phyloP scores from a whole-genome alignment of 768 basidiomycete genomes.

The Royoungia palumana region DNA sequence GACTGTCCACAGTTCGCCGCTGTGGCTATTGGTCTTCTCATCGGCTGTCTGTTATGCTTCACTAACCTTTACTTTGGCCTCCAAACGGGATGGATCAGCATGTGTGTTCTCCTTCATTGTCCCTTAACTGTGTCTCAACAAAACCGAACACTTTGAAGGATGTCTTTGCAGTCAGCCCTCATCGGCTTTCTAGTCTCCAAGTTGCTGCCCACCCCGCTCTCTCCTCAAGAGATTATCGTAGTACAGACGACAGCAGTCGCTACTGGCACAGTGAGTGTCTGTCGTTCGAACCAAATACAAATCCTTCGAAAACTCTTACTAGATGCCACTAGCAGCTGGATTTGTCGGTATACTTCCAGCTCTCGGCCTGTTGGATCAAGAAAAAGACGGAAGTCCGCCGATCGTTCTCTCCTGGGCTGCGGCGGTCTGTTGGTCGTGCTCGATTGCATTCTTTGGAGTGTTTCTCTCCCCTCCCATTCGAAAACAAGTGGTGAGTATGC shows the following conservation, averaged over 20 bases:
- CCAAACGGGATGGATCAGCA: conserved; percentile 88
- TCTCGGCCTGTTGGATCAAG: conserved; percentile 68
- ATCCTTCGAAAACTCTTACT: background rate
- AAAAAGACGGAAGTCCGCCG: conserved; percentile 73
- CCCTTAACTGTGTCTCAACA: background rate
- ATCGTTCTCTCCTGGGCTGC: conserved; percentile 71
- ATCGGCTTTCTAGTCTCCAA: conserved; percentile 86
- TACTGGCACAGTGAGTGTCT: conserved; percentile 59
- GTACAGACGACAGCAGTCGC: conserved; percentile 95
- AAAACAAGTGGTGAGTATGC: conserved; percentile 77
- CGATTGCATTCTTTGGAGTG: conserved; percentile 97
- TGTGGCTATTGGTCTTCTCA: conserved; percentile 71
- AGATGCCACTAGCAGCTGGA: conserved; percentile 83
- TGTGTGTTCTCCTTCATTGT: conserved; percentile 43
- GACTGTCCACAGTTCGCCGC: conserved; percentile 42
- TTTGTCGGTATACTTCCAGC: conserved; percentile 96
- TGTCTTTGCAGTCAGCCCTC: conserved; percentile 92
- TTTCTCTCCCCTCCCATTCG: conserved; percentile 93
- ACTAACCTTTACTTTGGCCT: conserved; percentile 89
- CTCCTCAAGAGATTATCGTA: conserved; percentile 91
- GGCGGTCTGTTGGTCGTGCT: conserved; percentile 83
- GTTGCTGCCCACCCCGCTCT: conserved; percentile 66
- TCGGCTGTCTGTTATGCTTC: conserved; percentile 86
- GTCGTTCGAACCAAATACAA: background rate
- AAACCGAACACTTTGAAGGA: conserved; percentile 61